phyloP scores from a whole-genome alignment of 352 stramenopile genomes.

The Aphanomyces cochlioides region DNA sequence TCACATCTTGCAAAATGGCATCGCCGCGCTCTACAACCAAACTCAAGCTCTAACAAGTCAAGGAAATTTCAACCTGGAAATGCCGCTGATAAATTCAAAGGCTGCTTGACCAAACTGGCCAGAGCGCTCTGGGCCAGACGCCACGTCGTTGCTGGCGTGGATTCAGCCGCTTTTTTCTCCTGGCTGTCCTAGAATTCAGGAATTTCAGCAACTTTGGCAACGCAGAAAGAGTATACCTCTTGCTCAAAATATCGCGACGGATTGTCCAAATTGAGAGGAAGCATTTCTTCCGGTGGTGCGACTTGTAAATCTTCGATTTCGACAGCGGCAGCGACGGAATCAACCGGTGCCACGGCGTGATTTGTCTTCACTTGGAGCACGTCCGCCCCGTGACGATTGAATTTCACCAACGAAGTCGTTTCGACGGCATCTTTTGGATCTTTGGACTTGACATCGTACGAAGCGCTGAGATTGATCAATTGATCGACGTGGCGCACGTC shows the following conservation, averaged over 20 bases:
- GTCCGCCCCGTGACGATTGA: conserved; percentile 79
- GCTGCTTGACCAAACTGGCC: neutral
- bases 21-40: too few relatives aligned
- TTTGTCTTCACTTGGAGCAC: conserved; percentile 70
- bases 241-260: conserved; percentile 81
- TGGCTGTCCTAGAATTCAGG: neutral
- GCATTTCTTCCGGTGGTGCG: conserved; percentile 53
- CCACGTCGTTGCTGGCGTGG: neutral
- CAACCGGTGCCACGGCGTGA: conserved; percentile 31
- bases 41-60: neutral
- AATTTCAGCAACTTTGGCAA: too few relatives aligned
- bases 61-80: neutral
- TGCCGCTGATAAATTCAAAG: neutral
- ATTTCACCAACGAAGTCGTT: conserved; percentile 80
- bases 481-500: neutral
- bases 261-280: conserved; percentile 75
- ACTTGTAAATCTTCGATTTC: conserved; percentile 64
- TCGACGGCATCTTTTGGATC: conserved; percentile 47
- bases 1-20: neutral
- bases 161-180: neutral
- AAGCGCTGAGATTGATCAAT: conserved; percentile 42
- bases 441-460: conserved; percentile 16
- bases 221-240: neutral
- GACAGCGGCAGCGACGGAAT: conserved; percentile 45
- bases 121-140: neutral